phyloP scores from a whole-genome alignment of 1,284 basidiomycete genomes.

The Golubevia sp. region DNA sequence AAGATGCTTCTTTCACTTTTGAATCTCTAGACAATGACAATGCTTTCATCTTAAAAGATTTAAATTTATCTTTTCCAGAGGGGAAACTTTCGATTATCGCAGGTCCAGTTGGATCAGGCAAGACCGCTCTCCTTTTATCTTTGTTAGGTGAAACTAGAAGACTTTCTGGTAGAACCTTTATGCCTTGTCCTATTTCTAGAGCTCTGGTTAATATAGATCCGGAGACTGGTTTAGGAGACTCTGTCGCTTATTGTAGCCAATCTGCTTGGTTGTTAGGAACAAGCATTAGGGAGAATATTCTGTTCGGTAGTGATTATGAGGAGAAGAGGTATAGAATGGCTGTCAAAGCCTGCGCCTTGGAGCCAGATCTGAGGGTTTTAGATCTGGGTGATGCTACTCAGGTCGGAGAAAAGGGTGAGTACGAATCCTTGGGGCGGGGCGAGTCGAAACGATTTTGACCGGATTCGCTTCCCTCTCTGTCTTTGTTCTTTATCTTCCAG shows the following conservation, averaged over 20 bases:
- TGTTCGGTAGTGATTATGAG: slow-evolving; percentile 83
- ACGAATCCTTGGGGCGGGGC: too few relatives aligned
- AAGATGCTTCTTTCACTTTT: slow-evolving; percentile 63
- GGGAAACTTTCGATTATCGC: slow-evolving; percentile 63
- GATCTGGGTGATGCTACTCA: slow-evolving; percentile 93
- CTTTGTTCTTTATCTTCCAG: slow-evolving; percentile 45
- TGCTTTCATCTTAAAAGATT: slow-evolving; percentile 63
- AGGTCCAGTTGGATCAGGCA: slow-evolving; percentile 64
- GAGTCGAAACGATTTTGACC: too few relatives aligned
- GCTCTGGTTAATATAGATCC: slow-evolving; percentile 57
- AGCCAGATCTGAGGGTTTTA: slow-evolving; percentile 82
- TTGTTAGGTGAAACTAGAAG: slow-evolving; percentile 69
- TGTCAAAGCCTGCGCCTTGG: slow-evolving; percentile 78
- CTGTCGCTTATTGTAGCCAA: slow-evolving; percentile 92
- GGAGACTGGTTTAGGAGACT: slow-evolving; percentile 71
- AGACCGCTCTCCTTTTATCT: slow-evolving; percentile 65
- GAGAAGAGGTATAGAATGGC: slow-evolving; percentile 77
- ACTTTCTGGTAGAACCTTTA: slow-evolving; percentile 65
- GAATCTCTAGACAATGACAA: slow-evolving; percentile 5
- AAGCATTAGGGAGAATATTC: slow-evolving; percentile 89
- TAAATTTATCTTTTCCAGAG: slow-evolving; percentile 69
- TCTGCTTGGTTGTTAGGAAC: slow-evolving; percentile 88
- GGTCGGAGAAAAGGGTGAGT: slow-evolving; percentile 74
- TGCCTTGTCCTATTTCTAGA: slow-evolving; percentile 65
- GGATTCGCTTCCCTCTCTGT: neutral